Percentiles rank a stretch among this genome's conserved stretches.
phyloP scores from a whole-genome alignment of 2,329 filamentous ascomycete genomes.

The Colletotrichum tropicale region DNA sequence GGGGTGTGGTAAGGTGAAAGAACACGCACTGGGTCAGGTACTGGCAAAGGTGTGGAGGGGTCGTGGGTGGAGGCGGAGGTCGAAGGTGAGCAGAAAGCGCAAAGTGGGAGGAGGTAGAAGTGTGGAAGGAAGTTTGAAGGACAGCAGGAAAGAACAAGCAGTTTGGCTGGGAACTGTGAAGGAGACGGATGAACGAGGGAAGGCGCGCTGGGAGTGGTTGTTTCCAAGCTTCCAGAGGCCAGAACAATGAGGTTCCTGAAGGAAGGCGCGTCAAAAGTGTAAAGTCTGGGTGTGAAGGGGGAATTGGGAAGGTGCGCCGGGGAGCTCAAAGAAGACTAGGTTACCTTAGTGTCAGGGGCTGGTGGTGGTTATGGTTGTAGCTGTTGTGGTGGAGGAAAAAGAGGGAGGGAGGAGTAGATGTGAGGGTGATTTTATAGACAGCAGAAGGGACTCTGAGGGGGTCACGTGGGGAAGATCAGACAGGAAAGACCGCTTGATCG shows the following conservation, averaged over 20 bases:
- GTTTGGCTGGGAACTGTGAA: neutral
- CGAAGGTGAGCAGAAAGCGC: neutral
- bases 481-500: neutral
- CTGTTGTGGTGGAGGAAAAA: neutral
- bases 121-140: too few species aligned
- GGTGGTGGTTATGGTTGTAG: too few species aligned
- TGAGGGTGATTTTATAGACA: neutral
- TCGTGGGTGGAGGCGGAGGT: neutral
- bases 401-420: neutral
- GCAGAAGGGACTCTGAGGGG: neutral
- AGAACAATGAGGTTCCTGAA: neutral
- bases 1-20: neutral
- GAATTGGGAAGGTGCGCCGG: too few species aligned
- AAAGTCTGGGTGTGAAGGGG: neutral
- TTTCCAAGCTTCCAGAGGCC: neutral
- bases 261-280: neutral
- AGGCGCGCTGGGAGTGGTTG: neutral
- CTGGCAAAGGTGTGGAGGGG: neutral
- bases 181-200: neutral
- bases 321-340: too few species aligned
- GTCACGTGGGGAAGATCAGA: too few species aligned
- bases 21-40: neutral
- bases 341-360: neutral
- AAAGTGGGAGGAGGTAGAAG: too few species aligned
- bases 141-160: neutral